Evolutionary conservation across 2,329 filamentous ascomycete genomes (phyloP).

Genomic region (Emergomyces orientalis): DNA sequence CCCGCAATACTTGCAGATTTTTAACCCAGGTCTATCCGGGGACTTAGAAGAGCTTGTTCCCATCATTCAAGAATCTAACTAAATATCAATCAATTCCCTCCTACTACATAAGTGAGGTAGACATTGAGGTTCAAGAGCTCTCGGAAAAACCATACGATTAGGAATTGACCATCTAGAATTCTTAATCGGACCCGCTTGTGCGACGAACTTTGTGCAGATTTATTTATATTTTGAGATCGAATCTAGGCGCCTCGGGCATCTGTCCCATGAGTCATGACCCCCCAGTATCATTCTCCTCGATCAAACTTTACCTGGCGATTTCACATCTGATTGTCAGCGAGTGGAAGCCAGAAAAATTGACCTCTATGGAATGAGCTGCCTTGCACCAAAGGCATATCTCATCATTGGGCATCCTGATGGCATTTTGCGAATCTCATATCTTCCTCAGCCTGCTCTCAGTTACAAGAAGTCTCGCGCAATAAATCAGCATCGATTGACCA

Average conservation of each 20-base stretch:
- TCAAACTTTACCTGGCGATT: neutral
- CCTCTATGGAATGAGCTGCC: neutral
- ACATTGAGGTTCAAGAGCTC: neutral
- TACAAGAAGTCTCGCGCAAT: too few species aligned
- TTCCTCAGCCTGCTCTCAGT: neutral
- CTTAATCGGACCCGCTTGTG: neutral
- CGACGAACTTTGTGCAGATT: neutral
- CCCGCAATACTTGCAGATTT: slow-evolving; percentile 22
- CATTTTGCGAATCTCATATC: neutral
- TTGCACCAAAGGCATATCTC: neutral
- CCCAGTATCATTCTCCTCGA: neutral
- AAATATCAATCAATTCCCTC: neutral
- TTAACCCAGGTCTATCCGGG: slow-evolving; percentile 11
- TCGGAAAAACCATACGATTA: too few species aligned
- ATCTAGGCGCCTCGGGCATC: neutral
- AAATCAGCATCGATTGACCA: neutral
- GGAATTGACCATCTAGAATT: neutral
- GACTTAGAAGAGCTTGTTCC: slow-evolving; percentile 3
- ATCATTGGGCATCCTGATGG: neutral
- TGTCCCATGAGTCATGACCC: neutral
- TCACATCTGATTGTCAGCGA: neutral
- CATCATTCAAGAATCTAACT: neutral
- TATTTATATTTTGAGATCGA: neutral
- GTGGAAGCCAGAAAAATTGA: neutral
- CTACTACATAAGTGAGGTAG: neutral